Base-by-base conservation (phyloP, 75 land plant genomes). In the Pinus albicaulis region DNA sequence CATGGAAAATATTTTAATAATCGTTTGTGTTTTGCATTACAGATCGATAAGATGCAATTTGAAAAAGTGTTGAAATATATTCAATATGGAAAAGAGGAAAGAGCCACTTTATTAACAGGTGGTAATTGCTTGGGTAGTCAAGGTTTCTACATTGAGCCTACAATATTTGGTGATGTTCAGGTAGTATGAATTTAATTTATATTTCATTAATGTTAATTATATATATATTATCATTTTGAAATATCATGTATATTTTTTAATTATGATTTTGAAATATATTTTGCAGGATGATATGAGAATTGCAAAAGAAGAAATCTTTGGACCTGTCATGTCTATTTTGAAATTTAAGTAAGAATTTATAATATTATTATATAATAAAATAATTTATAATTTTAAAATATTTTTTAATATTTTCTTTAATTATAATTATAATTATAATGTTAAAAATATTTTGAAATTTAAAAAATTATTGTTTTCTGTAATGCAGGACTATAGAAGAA, bases 61-160 rank as follows among this genome's bases (percentile, higher is more conserved):
- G 89, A 92, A 15, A 94, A 79, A 73, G 80, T 97, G 13, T 77
- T 94, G 1, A 63, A 71, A 0, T 97, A 92, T 83, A 97, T 97
- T 31, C 86, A 92, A 62, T 73, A 79, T 63, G 99, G 99, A 0
- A 89, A 90, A 52, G 63, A 74, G 44, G 92, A 92, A 75, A 93
- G 98, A 25, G 99, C 99, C 2, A 90, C 81, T 14, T 76, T 97
- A 36, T 61, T 92, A 20, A 86, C 92, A 5, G 99, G 99, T 56
- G 99, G 99, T 10, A 85, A 77, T 52, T 74, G 84, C 13, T 55
- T 72, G 31, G 93, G 89, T 28, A 65, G 76, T 7, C 85, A 87
- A 77, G 99, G 99, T 7, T 94, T 80, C 74, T 97, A 92, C 61
- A 87, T 97, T 76, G 89, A 97, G 77, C 98, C 99, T 3, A 97